Base-by-base conservation (phyloP, 2,329 filamentous ascomycete genomes). In the Ophiostoma quercus region DNA sequence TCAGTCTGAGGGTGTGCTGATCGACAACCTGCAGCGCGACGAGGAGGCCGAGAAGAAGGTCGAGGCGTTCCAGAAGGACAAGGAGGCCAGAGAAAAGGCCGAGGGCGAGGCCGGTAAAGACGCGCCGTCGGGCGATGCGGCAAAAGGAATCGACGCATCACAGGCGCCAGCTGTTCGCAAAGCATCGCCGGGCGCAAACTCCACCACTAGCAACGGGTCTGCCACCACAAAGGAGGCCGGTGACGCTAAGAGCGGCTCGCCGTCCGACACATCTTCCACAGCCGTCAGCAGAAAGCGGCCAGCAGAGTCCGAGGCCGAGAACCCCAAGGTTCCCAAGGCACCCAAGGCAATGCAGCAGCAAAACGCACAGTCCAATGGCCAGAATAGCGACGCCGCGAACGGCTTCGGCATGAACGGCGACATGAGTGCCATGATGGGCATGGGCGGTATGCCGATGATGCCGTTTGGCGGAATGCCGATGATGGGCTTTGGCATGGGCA, bases 21-120 rank as follows among this genome's bases (percentile, higher is more conserved):
- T 98, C 81, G 94, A 97, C 85, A 91, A 97, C 80, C 87, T 99
- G 75, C 87, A 89, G 77, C 82, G 89, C 73, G 93, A 98, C 80
- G 90, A 92, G 74, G 92, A 95, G 75, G 87, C 88, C 72, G 86
- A 88, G 73, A 84, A 86, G 75, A 94, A 91, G 80, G 92, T 97
- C 74, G 91, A 92, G 81, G 86, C 86, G 54, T 97, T 90, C 77
- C 77, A 88, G 73, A 84, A 84, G 75, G 84, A 85, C 73, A 87
- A 85, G 78, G 79, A 79, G 70, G 84, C 85, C 74, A 77, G 79
- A 11, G 70, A 70, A 39, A 71, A 72, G 76, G 79, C 81, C 19
- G 65, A 70, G 69, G 65, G 37, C 11, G 39, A 60, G 14, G 43
- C 32, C 19, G 69, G 57, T 25, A 87, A 85, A 78, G 79, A 79